A percentile compares a stretch with the other conserved stretches of the same genome.
phyloP scores from a whole-genome alignment of 257 asterid genomes.

The Mitragyna speciosa region DNA sequence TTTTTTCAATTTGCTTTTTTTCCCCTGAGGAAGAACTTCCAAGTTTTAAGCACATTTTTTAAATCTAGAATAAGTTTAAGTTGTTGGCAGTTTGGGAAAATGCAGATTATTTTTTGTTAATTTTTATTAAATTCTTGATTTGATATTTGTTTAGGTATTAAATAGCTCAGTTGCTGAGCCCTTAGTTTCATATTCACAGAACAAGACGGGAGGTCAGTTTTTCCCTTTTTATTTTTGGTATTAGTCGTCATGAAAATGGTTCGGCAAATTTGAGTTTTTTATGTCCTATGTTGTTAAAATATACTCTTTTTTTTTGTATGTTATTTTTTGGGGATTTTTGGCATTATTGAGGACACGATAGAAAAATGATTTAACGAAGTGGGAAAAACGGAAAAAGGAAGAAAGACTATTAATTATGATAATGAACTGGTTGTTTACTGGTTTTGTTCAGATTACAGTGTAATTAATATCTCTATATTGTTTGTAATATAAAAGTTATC shows the following conservation, averaged over 20 bases:
- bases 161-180: constrained; percentile 11
- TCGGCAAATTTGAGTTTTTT: neutral
- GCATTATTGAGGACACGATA: neutral
- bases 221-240: neutral
- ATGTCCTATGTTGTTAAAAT: too few relatives aligned
- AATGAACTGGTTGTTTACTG: neutral
- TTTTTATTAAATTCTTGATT: neutral
- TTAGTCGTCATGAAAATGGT: neutral
- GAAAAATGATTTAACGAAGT: neutral
- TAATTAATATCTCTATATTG: neutral
- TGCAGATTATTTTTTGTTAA: neutral
- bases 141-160: constrained; percentile 12
- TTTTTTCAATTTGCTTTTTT: neutral
- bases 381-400: neutral
- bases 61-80: neutral
- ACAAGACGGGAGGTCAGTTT: constrained; percentile 20
- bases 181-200: constrained; percentile 5
- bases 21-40: neutral
- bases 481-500: neutral
- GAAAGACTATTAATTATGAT: neutral
- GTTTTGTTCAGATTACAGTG: neutral
- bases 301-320: too few relatives aligned
- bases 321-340: too few relatives aligned
- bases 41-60: neutral
- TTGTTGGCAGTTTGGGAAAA: neutral